These are phyloP conservation scores for Geranium rotundifolium DNA, from an alignment of 345 rosid species.

Conservation along the genomic window DNA sequence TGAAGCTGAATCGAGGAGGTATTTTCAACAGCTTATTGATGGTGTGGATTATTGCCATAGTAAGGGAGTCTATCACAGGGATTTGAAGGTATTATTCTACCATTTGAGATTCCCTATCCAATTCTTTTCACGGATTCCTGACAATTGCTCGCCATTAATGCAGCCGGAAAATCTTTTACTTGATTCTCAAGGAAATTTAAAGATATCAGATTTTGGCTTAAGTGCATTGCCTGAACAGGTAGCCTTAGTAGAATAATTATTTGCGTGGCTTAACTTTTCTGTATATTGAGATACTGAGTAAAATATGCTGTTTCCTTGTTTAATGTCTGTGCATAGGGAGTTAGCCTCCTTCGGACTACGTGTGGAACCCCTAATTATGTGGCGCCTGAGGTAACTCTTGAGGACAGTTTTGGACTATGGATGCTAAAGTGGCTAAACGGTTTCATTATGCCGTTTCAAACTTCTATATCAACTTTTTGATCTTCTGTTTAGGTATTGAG, in stretches of 20 bases:
- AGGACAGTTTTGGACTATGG: not conserved
- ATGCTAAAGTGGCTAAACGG: not conserved
- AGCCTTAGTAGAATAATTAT: constrained; percentile 11
- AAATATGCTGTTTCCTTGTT: constrained; percentile 2
- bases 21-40: constrained; percentile 93
- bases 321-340: constrained; percentile 42
- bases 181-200: constrained; percentile 83
- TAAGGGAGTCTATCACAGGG: constrained; percentile 92
- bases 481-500: constrained; percentile 58
- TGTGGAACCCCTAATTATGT: constrained; percentile 97
- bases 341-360: constrained; percentile 73
- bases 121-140: constrained; percentile 9
- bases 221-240: constrained; percentile 84
- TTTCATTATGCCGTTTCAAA: no score
- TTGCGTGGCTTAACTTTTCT: not conserved
- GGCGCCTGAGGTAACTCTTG: constrained; percentile 78
- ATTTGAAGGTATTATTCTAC: constrained; percentile 52
- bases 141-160: constrained; percentile 6
- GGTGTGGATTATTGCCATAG: constrained; percentile 93
- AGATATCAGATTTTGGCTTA: constrained; percentile 93
- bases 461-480: not conserved
- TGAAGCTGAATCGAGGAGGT: constrained; percentile 80
- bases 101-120: not conserved
- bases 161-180: constrained; percentile 97
- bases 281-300: constrained; percentile 1